Evolutionary conservation across 208 protist species (phyloP).

Genomic region (Trypanosoma avium): DNA sequence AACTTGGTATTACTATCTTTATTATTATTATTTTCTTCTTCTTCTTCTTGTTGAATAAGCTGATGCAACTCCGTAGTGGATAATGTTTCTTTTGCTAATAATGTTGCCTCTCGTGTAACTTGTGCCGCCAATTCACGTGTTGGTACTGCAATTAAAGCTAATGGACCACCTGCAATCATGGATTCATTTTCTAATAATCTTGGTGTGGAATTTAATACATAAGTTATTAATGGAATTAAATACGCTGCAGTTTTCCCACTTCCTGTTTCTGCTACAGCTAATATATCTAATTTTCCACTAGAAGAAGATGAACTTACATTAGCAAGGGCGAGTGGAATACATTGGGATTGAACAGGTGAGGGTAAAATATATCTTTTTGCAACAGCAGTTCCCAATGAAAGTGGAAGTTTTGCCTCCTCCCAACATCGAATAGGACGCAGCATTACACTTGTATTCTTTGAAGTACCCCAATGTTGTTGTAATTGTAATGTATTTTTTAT

Average conservation of each 20-base stretch:
- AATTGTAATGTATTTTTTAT: background rate
- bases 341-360: constrained; percentile 79
- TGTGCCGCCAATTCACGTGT: constrained; percentile 94
- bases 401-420: constrained; percentile 68
- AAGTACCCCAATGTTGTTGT: background rate
- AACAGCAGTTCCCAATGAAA: constrained; percentile 57
- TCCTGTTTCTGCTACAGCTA: constrained; percentile 92
- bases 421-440: constrained; percentile 72
- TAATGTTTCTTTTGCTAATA: constrained; percentile 12
- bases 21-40: background rate
- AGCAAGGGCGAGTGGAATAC: constrained; percentile 54
- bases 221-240: constrained; percentile 81
- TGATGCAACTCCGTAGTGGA: constrained; percentile 4
- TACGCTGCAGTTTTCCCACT: constrained; percentile 94
- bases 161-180: constrained; percentile 68
- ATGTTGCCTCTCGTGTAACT: constrained; percentile 47
- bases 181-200: constrained; percentile 60
- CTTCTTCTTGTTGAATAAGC: constrained; percentile 16
- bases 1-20: constrained; percentile 1
- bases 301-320: background rate
- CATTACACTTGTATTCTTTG: background rate
- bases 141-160: constrained; percentile 87
- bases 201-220: constrained; percentile 53
- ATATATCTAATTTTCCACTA: constrained; percentile 63
- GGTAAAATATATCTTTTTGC: constrained; percentile 50